Evolutionary conservation across 192 early-diverging fungal species (phyloP).

Genomic region (Pecoramyces ruminantium): DNA sequence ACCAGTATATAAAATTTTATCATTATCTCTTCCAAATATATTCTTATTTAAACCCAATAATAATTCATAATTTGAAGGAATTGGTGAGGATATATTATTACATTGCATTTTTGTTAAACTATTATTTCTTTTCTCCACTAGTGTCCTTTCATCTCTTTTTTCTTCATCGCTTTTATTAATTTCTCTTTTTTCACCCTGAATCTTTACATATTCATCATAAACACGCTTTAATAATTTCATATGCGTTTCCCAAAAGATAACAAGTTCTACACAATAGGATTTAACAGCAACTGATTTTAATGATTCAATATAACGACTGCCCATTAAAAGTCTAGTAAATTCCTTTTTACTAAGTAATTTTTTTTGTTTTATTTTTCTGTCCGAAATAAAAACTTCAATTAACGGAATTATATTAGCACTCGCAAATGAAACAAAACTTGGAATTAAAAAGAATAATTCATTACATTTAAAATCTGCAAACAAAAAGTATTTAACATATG

Average conservation of each 20-base stretch:
- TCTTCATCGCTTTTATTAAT: too few species aligned
- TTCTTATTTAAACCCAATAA: too few species aligned
- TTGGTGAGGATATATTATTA: too few species aligned
- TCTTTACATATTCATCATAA: too few species aligned
- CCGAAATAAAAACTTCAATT: not conserved
- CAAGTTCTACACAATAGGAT: not conserved
- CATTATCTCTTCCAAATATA: too few species aligned
- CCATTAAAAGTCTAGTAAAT: not conserved
- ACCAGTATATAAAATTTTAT: too few species aligned
- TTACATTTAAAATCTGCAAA: not conserved
- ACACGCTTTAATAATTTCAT: not conserved
- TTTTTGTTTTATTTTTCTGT: not conserved
- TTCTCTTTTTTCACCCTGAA: too few species aligned
- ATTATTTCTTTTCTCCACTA: too few species aligned
- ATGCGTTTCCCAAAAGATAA: not conserved
- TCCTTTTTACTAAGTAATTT: not conserved
- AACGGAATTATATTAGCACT: not conserved
- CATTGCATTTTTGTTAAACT: too few species aligned
- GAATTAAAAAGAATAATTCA: not conserved
- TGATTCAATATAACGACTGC: not conserved
- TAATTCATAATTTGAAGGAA: too few species aligned
- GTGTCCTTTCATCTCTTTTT: too few species aligned
- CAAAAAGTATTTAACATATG: too few species aligned
- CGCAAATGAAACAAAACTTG: not conserved
- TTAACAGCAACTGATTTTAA: not conserved